phyloP scores from a whole-genome alignment of 2,329 filamentous ascomycete genomes.

The Emmonsiellopsis sp. region DNA sequence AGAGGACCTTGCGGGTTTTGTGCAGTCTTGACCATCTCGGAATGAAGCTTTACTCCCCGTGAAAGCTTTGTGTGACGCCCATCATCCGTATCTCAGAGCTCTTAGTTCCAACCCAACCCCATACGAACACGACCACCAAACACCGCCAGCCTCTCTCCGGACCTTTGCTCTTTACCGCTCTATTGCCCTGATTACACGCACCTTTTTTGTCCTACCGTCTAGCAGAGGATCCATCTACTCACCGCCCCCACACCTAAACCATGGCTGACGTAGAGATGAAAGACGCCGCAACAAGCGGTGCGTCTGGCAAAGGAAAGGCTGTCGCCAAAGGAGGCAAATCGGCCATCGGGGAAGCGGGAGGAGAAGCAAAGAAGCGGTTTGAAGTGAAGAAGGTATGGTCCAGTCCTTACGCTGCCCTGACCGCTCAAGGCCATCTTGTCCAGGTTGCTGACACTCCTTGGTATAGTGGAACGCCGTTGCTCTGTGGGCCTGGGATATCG shows the following conservation, averaged over 20 bases:
- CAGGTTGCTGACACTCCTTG: slow-evolving; percentile 8
- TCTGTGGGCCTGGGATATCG: slow-evolving; percentile 98
- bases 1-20: no score
- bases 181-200: no score
- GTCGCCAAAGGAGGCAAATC: slow-evolving; percentile 49
- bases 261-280: slow-evolving; percentile 99
- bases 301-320: slow-evolving; percentile 45
- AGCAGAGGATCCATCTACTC: no score
- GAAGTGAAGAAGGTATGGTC: slow-evolving; percentile 91
- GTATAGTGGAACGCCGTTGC: slow-evolving; percentile 93
- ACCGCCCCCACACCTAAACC: slow-evolving; percentile 7
- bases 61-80: no score
- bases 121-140: no score
- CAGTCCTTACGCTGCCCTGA: background rate
- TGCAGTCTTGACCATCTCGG: no score
- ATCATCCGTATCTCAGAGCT: background rate
- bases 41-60: no score
- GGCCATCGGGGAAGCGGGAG: slow-evolving; percentile 39
- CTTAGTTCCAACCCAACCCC: background rate
- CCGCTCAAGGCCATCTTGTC: background rate
- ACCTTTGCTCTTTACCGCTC: background rate
- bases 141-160: background rate
- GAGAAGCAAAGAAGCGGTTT: slow-evolving; percentile 82
- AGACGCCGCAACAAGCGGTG: slow-evolving; percentile 55
- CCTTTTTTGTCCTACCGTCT: no score